Conservation (phyloP, 2,329 filamentous ascomycete genomes). For the Huntiella abstrusa region DNA sequence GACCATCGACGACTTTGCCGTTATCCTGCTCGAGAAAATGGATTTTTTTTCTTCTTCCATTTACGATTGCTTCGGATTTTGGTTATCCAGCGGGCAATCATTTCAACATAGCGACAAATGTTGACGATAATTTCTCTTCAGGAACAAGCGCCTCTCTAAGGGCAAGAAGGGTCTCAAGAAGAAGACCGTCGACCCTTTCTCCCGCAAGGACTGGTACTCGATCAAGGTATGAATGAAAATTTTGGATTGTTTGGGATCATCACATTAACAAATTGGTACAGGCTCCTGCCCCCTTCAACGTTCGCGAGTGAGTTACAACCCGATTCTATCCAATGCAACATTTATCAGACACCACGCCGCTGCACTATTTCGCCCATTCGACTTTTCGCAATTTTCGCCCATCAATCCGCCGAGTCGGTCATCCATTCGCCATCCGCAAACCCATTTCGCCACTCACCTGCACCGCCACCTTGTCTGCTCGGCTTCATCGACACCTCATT, state of each 20-base stretch:
- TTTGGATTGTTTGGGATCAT: not conserved
- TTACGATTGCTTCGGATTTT: too few species aligned
- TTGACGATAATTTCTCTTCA: constrained; percentile 20
- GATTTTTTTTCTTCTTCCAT: not conserved
- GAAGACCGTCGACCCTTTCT: constrained; percentile 93
- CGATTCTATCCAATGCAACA: not conserved
- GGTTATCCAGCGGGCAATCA: not conserved
- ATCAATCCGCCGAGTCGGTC: not conserved
- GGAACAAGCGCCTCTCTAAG: constrained; percentile 99
- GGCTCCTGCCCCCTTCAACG: constrained; percentile 89
- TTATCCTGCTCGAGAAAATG: not conserved
- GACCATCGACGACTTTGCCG: not conserved
- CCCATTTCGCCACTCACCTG: not conserved
- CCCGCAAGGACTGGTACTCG: constrained; percentile 97
- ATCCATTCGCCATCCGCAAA: not conserved
- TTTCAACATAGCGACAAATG: constrained; percentile 7
- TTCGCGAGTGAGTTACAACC: constrained; percentile 64
- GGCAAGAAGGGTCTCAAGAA: constrained; percentile 99
- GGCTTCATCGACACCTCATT: not conserved
- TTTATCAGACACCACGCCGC: not conserved
- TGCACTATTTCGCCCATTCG: not conserved
- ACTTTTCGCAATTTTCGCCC: not conserved
- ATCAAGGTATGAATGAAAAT: constrained; percentile 51
- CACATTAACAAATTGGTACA: constrained; percentile 21
- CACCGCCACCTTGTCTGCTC: not conserved